These are phyloP conservation scores for Lathyrus oleraceus DNA, from an alignment of 306 rosid genomes.

Conservation along the genomic window DNA sequence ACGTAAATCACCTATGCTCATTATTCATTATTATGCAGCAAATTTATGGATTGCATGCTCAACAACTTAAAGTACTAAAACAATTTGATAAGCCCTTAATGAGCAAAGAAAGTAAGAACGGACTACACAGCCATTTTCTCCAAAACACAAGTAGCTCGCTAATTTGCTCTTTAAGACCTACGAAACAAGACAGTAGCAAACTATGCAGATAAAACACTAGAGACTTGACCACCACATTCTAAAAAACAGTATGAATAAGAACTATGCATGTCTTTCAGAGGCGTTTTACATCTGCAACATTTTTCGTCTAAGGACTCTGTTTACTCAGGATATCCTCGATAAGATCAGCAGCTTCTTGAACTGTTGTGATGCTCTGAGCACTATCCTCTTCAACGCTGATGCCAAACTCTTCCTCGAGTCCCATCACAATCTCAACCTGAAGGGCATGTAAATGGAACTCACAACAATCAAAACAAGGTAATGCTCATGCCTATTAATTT, in stretches of 20 bases:
- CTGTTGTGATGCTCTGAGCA: conserved; percentile 74
- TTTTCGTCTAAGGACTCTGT: conserved; percentile 42
- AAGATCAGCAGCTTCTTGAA: conserved; percentile 83
- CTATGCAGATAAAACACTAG: conserved; percentile 15
- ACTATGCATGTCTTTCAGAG: not conserved
- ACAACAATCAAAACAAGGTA: conserved; percentile 9
- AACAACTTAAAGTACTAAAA: not conserved
- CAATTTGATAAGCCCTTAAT: conserved; percentile 1
- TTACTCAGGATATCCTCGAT: conserved; percentile 61
- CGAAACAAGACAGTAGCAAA: conserved; percentile 27
- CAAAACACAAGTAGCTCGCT: not conserved
- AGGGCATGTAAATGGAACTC: conserved; percentile 10
- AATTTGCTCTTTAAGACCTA: not conserved
- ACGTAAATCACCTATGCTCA: not conserved
- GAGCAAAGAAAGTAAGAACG: not conserved
- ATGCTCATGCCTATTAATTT: conserved; percentile 1
- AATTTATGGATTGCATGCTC: conserved; percentile 4
- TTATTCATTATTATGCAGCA: conserved; percentile 14
- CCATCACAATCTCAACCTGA: conserved; percentile 89
- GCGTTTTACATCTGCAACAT: not conserved
- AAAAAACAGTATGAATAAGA: not conserved
- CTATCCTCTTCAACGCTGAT: conserved; percentile 72
- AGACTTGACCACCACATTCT: conserved; percentile 14
- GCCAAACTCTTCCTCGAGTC: conserved; percentile 83
- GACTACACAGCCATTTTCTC: not conserved